Base-by-base conservation (phyloP, 805 yeast genomes). In the Candida argentea region DNA sequence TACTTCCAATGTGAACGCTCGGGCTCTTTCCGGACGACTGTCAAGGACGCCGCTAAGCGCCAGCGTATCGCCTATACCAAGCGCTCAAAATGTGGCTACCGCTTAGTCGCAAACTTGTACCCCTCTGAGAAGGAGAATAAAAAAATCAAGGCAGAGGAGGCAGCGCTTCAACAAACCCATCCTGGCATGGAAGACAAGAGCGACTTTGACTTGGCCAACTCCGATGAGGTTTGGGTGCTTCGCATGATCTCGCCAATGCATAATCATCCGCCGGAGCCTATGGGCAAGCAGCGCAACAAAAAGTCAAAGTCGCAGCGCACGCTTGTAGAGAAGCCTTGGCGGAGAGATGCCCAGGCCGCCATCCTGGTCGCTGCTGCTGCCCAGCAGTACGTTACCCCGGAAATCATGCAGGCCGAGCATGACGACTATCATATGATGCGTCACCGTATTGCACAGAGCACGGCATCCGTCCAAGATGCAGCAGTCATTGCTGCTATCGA, bases 21-120 rank as follows among this genome's bases (percentile, higher is more conserved):
- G 5, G 69, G 69, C 2, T 48, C 55, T 19, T 62, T 61, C 35
- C 48, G 69, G 44, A 62, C 69, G 22, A 62, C 69, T 3, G 69
- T 62, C 29, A 61, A 62, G 43, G 67, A 60, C 28, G 49, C 63
- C 14, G 39, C 58, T 27, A 61, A 61, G 46, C 46, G 69, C 44
- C 67, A 62, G 37, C 42, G 69, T 39, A 65, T 61, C 8, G 69
- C 67, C 9, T 62, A 61, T 48, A 61, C 67, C 32, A 62, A 62
- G 44, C 43, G 69, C 36, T 55, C 52, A 43, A 62, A 62, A 46
- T 62, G 69, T 46, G 66, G 65, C 13, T 62, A 61, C 46, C 38
- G 67, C 29, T 46, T 62, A 37, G 67, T 61, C 14, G 65, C 65
- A 27, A 58, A 58, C 39, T 46, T 46, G 48, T 59, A 60, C 35